Evolutionary conservation across 169 alveolate species (phyloP), one percentile per base, ranked within the genome.

Genomic region (Plasmodium inui): DNA sequence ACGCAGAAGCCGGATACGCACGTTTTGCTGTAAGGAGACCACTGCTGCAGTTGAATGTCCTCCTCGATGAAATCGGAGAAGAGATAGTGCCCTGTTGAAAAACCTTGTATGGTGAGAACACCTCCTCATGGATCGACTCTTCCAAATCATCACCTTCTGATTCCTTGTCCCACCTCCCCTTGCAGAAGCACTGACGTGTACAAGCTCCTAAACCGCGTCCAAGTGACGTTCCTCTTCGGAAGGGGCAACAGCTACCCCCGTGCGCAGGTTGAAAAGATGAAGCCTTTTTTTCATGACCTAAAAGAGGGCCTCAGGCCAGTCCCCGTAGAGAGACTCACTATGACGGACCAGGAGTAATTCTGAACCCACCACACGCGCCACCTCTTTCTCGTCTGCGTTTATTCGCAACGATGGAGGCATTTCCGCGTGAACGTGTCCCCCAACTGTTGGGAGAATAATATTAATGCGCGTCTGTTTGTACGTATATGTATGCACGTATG

Each of bases 171-270:
- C 12, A 41, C 32, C 53, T n/a, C 30, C 50, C 32, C 5, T 37
- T 83, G 57, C 32, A 88, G 94, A 46, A 90, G 92, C 78, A 71
- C 72, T 4, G 34, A 46, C 8, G 14, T 30, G 22, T 80, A 90
- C 67, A 81, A 22, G 7, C 78, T 90, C 17, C n/a, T 90, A 57
- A 90, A 90, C 22, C 91, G 95, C 4, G 46, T 90, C 1, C 95
- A 90, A 81, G 92, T 90, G 22, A 90, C 95, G 14, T 32, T 90
- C 14, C 5, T 82, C 0, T 90, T 90, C 19, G 95, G 95, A 81
- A 61, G 53, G 44, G 95, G 95, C 71, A 90, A 32, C 22, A 55
- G 7, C 6, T 90, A 80, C 41, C 71, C 90, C 1, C 67, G 32
- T 19, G 81, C 44, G 17, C 7, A 67, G 22, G n/a, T 82, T 7